These are phyloP conservation scores for Macrolepiota dolichaula DNA, from an alignment of 768 basidiomycete genomes.

Conservation along the genomic window DNA sequence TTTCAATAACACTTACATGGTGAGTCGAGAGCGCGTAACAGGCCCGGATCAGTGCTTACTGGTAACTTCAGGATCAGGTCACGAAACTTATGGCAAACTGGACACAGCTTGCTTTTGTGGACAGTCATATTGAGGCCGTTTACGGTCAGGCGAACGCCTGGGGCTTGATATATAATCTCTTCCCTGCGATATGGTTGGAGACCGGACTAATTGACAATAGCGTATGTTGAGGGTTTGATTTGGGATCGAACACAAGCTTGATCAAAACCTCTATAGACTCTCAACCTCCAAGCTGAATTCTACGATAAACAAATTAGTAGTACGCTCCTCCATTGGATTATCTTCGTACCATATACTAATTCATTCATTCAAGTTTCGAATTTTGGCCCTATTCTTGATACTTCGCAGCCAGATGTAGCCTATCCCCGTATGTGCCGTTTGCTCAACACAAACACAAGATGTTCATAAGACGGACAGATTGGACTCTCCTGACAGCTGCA, in stretches of 20 bases:
- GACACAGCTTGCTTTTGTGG: slow-evolving; percentile 14
- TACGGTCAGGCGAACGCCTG: slow-evolving; percentile 24
- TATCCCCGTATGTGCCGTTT: slow-evolving; percentile 18
- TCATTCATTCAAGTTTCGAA: background rate
- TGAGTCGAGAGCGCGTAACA: slow-evolving; percentile 10
- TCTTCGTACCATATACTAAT: background rate
- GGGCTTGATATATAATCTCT: slow-evolving; percentile 51
- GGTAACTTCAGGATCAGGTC: slow-evolving; percentile 12
- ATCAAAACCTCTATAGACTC: background rate
- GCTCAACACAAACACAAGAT: background rate
- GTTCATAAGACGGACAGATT: slow-evolving; percentile 26
- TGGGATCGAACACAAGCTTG: slow-evolving; percentile 4
- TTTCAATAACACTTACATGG: slow-evolving; percentile 21
- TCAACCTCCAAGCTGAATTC: slow-evolving; percentile 13
- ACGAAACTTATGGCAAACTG: slow-evolving; percentile 10
- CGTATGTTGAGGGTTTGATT: slow-evolving; percentile 2
- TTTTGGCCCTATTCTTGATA: slow-evolving; percentile 20
- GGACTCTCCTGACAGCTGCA: slow-evolving; percentile 48
- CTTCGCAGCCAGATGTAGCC: slow-evolving; percentile 12
- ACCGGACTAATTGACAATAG: slow-evolving; percentile 31
- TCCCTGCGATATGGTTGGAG: slow-evolving; percentile 42
- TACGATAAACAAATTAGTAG: slow-evolving; percentile 3
- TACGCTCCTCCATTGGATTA: background rate
- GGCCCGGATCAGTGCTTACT: background rate
- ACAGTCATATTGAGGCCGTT: slow-evolving; percentile 16